Evolutionary conservation across 2,329 filamentous ascomycete genomes (phyloP).

Genomic region (Cryphonectria nitschkei): DNA sequence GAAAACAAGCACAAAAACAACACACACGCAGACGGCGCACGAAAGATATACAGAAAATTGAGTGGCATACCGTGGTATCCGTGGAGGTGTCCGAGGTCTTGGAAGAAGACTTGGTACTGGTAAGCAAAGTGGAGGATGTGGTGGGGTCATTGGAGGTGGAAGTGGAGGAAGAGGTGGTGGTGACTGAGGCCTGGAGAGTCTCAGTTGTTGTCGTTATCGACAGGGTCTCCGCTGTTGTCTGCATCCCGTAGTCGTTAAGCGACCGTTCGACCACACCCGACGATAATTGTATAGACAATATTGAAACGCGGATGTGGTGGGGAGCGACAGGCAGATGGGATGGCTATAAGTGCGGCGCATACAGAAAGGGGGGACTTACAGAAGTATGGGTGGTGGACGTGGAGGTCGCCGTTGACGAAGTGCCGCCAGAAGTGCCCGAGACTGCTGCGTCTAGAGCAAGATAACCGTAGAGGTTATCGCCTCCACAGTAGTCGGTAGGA

Average conservation of each 20-base stretch:
- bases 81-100: constrained; percentile 5
- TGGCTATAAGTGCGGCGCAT: not conserved
- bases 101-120: constrained; percentile 24
- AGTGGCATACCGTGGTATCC: not conserved
- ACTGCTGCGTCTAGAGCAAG: constrained; percentile 56
- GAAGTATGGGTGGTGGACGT: constrained; percentile 32
- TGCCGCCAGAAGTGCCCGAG: constrained; percentile 55
- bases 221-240: constrained; percentile 32
- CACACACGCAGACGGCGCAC: not conserved
- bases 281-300: constrained; percentile 9
- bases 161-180: constrained; percentile 34
- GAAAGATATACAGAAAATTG: not conserved
- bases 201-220: constrained; percentile 36
- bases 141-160: constrained; percentile 34
- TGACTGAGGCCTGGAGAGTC: constrained; percentile 43
- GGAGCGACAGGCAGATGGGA: not conserved
- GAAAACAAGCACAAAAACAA: not conserved
- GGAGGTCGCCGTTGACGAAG: constrained; percentile 29
- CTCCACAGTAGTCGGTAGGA: constrained; percentile 68
- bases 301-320: constrained; percentile 18
- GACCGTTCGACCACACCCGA: constrained; percentile 23
- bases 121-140: constrained; percentile 35
- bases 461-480: constrained; percentile 66
- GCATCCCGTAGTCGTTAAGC: constrained; percentile 31
- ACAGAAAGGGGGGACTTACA: constrained; percentile 23